Conservation (phyloP, 768 basidiomycete species). For the Phaeotremella skinneri region DNA sequence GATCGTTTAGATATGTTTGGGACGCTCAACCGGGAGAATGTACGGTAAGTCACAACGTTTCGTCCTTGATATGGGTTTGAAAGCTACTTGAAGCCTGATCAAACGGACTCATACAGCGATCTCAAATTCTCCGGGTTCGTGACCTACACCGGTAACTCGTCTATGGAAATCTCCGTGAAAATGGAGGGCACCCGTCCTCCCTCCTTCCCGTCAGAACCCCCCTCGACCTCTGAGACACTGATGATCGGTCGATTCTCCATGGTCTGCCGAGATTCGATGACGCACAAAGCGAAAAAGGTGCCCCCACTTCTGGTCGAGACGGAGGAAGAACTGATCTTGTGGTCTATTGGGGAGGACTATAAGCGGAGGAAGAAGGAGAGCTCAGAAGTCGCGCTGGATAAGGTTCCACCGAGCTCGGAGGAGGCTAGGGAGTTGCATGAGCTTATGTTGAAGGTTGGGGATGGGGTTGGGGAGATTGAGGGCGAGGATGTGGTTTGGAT, state of each 20-base stretch:
- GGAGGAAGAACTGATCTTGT: slow-evolving; percentile 64
- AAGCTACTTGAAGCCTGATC: neutral
- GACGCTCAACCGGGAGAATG: slow-evolving; percentile 41
- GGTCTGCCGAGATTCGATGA: slow-evolving; percentile 73
- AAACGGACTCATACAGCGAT: slow-evolving; percentile 53
- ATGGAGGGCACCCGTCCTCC: slow-evolving; percentile 64
- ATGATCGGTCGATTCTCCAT: slow-evolving; percentile 76
- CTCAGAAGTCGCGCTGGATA: slow-evolving; percentile 63
- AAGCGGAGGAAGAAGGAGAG: slow-evolving; percentile 61
- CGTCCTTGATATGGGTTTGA: neutral
- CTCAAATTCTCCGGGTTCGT: slow-evolving; percentile 76
- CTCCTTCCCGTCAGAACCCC: slow-evolving; percentile 51
- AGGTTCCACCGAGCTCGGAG: slow-evolving; percentile 61
- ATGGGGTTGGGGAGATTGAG: slow-evolving; percentile 52
- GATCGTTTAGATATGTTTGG: slow-evolving; percentile 58
- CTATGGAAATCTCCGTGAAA: slow-evolving; percentile 82
- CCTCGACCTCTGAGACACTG: slow-evolving; percentile 62
- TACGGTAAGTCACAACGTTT: slow-evolving; percentile 29
- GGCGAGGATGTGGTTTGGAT: slow-evolving; percentile 65
- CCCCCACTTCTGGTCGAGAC: slow-evolving; percentile 63
- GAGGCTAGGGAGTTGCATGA: slow-evolving; percentile 70
- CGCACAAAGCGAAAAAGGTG: slow-evolving; percentile 64
- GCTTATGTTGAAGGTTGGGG: slow-evolving; percentile 63
- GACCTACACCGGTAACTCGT: slow-evolving; percentile 70
- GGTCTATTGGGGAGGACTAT: slow-evolving; percentile 66